A percentile compares a stretch with the other conserved stretches of the same genome.
Conservation (phyloP, 2,329 filamentous ascomycete species). For the Bipolaris zeicola region DNA sequence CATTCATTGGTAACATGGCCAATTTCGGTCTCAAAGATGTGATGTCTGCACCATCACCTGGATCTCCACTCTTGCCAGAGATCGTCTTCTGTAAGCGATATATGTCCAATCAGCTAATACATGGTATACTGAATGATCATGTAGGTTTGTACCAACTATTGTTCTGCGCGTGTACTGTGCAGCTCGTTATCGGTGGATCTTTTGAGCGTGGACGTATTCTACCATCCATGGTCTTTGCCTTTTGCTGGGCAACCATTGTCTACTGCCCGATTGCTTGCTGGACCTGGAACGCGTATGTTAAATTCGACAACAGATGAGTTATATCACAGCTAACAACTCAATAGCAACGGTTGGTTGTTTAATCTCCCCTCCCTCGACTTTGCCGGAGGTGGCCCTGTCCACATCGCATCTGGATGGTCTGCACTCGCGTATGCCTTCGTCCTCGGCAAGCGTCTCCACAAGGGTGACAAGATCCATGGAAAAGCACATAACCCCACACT, state of each 20-base stretch:
- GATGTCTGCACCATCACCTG: conserved; percentile 64
- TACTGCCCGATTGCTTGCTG: conserved; percentile 69
- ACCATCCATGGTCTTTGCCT: conserved; percentile 67
- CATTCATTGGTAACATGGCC: conserved; percentile 67
- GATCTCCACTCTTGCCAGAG: conserved; percentile 63
- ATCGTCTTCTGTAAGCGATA: conserved; percentile 63
- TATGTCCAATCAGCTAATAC: background rate
- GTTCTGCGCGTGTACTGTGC: conserved; percentile 66
- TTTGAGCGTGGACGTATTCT: conserved; percentile 69
- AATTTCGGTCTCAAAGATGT: conserved; percentile 68
- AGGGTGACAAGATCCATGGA: conserved; percentile 55
- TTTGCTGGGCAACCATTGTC: conserved; percentile 68
- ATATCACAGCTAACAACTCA: background rate
- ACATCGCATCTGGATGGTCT: conserved; percentile 67
- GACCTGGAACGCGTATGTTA: conserved; percentile 65
- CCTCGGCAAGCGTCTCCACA: conserved; percentile 62
- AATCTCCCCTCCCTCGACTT: conserved; percentile 66
- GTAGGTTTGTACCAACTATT: conserved; percentile 64
- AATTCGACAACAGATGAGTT: too few species aligned
- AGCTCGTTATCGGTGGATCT: conserved; percentile 68
- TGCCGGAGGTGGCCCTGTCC: conserved; percentile 67
- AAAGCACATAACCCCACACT: conserved; percentile 68
- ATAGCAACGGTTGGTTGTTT: conserved; percentile 63
- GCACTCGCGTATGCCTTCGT: conserved; percentile 68
- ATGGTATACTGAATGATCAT: background rate